Evolutionary conservation across 768 basidiomycete genomes (phyloP).

Genomic region (Mycena belliarum): DNA sequence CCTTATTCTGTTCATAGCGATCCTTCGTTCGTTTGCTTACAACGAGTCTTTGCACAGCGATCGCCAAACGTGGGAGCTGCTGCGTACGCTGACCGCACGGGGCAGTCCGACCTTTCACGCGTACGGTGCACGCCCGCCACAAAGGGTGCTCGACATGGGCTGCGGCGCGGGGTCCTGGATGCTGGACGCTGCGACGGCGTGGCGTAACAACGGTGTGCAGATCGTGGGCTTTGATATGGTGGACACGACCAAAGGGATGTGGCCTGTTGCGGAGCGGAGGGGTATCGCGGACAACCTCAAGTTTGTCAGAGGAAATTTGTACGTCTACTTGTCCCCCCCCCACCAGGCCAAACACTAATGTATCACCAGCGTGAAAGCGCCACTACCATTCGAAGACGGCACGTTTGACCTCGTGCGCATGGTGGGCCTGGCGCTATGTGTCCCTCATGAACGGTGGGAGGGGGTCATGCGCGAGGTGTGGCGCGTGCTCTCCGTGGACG

Average conservation of each 20-base stretch:
- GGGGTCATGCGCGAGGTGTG: slow-evolving; percentile 44
- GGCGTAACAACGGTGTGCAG: slow-evolving; percentile 44
- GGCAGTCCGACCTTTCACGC: slow-evolving; percentile 28
- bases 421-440: slow-evolving; percentile 43
- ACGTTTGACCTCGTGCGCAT: slow-evolving; percentile 57
- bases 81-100: slow-evolving; percentile 38
- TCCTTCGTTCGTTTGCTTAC: neutral
- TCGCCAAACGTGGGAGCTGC: slow-evolving; percentile 37
- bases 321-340: no score
- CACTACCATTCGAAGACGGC: slow-evolving; percentile 48
- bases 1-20: no score
- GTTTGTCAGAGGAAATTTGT: slow-evolving; percentile 28
- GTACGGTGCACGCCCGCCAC: slow-evolving; percentile 32
- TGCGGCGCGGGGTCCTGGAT: slow-evolving; percentile 58
- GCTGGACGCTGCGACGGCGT: slow-evolving; percentile 45
- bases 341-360: no score
- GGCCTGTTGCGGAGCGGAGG: slow-evolving; percentile 18
- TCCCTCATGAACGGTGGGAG: slow-evolving; percentile 48
- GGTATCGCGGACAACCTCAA: slow-evolving; percentile 23
- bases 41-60: slow-evolving; percentile 43
- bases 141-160: slow-evolving; percentile 52
- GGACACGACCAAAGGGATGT: slow-evolving; percentile 22
- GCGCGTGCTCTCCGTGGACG: slow-evolving; percentile 48
- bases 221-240: slow-evolving; percentile 36
- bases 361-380: slow-evolving; percentile 42